Percentiles rank a stretch among this genome's conserved stretches.
phyloP scores from a whole-genome alignment of 2,329 filamentous ascomycete species.

The Phialemoniopsis sp. region DNA sequence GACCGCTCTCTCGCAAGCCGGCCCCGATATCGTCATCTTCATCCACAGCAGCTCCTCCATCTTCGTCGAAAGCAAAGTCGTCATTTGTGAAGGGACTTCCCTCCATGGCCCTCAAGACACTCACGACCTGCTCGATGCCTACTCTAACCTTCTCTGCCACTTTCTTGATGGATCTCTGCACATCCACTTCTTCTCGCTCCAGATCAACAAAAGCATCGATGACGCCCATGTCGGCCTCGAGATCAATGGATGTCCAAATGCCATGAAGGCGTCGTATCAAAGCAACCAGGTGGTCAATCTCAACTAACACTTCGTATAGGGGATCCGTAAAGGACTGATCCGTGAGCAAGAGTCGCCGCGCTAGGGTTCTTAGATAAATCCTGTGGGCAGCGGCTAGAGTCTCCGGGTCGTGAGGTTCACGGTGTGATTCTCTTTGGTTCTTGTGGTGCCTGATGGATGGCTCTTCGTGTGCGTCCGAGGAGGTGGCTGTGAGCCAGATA shows the following conservation, averaged over 20 bases:
- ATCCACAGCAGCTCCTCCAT: conserved; percentile 19
- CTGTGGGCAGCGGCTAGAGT: conserved; percentile 76
- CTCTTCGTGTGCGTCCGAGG: conserved; percentile 8
- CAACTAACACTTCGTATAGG: conserved; percentile 63
- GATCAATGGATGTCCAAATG: conserved; percentile 73
- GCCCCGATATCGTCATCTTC: conserved; percentile 26
- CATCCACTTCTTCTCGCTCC: conserved; percentile 65
- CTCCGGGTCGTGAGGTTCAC: conserved; percentile 70
- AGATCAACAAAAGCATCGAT: conserved; percentile 72
- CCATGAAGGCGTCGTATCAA: conserved; percentile 71
- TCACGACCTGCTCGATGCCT: conserved; percentile 66
- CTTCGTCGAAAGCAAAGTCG: conserved; percentile 31
- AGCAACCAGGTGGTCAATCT: conserved; percentile 78
- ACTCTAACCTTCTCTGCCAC: conserved; percentile 62
- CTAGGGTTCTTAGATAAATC: conserved; percentile 67
- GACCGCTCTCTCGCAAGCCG: conserved; percentile 33
- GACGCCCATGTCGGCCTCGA: conserved; percentile 78
- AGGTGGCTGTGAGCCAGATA: conserved; percentile 32
- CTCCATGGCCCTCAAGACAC: conserved; percentile 41
- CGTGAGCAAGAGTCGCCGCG: conserved; percentile 62
- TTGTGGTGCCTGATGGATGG: conserved; percentile 4
- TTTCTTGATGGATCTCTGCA: conserved; percentile 59
- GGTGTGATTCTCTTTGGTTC: conserved; percentile 14
- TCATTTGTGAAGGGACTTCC: conserved; percentile 20
- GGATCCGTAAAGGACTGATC: conserved; percentile 58